Evolutionary conservation across 345 rosid species (phyloP).

Genomic region (Toxicodendron radicans): DNA sequence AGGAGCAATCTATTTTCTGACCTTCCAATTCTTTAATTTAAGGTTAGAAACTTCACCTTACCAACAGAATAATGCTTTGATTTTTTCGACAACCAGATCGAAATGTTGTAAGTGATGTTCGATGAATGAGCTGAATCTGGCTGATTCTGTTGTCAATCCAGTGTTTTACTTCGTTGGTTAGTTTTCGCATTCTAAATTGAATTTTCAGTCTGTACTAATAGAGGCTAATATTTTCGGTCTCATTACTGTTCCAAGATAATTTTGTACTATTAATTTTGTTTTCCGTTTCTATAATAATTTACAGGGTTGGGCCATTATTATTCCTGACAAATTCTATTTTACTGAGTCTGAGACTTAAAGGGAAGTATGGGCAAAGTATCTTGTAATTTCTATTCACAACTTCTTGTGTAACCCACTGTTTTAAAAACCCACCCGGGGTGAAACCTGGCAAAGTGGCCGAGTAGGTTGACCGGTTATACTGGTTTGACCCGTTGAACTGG

Average conservation of each 20-base stretch:
- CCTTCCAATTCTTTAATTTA: constrained; percentile 11
- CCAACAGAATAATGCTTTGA: background rate
- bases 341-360: background rate
- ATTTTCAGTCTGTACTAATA: constrained; percentile 1
- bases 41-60: background rate
- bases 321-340: background rate
- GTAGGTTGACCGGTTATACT: too few relatives aligned
- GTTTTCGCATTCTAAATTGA: background rate
- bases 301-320: too few relatives aligned
- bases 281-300: too few relatives aligned
- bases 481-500: too few relatives aligned
- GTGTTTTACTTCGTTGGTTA: background rate
- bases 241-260: background rate
- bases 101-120: constrained; percentile 15
- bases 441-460: too few relatives aligned
- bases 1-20: background rate
- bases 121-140: constrained; percentile 3
- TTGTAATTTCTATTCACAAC: too few relatives aligned
- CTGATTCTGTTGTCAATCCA: background rate
- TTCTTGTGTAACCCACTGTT: too few relatives aligned
- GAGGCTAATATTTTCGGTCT: background rate
- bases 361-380: too few relatives aligned
- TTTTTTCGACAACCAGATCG: background rate
- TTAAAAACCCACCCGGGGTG: too few relatives aligned
- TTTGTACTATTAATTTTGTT: background rate